Base-by-base conservation (phyloP, 2,329 filamentous ascomycete genomes). In the Diplodia scrobiculata region DNA sequence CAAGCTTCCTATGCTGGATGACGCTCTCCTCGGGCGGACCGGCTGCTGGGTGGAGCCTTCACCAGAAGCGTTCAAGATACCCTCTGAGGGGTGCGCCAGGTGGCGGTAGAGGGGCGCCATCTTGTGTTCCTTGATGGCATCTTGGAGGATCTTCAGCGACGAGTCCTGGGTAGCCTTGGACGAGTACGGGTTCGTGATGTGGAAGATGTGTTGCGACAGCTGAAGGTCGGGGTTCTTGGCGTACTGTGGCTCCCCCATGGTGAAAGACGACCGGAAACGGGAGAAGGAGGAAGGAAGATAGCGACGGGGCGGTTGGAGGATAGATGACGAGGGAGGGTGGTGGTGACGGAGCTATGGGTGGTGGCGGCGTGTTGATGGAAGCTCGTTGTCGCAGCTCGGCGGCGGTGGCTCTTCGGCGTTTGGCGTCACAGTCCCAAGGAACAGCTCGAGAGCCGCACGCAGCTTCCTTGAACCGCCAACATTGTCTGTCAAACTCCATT, bases 41-140 rank as follows among this genome's bases (percentile, higher is more conserved):
- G 78, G 76, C 74, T 75, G 74, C 78, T 78, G 75, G 71, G 81
- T 74, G 67, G 81, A 78, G 67, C 84, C 82, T 75, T 96, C 91
- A 70, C 91, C 91, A 48, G 87, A 80, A 64, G 83, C 82, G 77
- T 96, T 96, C 76, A 97, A 81, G 69, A 95, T 88, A 68, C 92
- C 92, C 68, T 95, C 90, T 68, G 86, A 84, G 6, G 91, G 91
- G 74, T 95, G 91, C 69, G 91, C 90, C 60, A 96, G 85, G 78
- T 93, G 91, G 75, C 89, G 87, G 82, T 95, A 96, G 69, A 96
- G 86, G 32, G 91, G 91, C 19, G 91, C 91, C 90, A 95, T 95
- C 82, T 92, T 91, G 78, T 94, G 85, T 79, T 92, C 86, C 73
- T 82, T 81, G 78, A 96, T 94, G 78, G 89, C 91, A 85, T 93